Conservation (phyloP, 345 rosid genomes). For the Hibiscus tridactylites region DNA sequence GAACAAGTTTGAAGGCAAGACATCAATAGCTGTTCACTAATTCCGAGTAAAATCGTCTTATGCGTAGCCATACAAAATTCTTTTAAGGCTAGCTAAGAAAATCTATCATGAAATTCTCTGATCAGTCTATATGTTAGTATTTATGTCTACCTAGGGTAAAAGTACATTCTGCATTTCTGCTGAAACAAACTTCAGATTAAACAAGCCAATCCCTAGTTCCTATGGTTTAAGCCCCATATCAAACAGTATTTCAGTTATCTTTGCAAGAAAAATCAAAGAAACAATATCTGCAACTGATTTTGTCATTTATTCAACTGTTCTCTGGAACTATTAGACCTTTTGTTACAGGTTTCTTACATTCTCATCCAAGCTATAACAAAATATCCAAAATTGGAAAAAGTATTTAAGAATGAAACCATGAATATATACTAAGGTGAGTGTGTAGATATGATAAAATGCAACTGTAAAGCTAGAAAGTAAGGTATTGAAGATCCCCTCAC, state of each 20-base stretch:
- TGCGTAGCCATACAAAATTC: background rate
- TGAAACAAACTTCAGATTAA: background rate
- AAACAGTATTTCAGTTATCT: background rate
- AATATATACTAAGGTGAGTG: background rate
- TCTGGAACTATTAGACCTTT: background rate
- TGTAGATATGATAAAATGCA: slow-evolving; percentile 2
- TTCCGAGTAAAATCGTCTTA: background rate
- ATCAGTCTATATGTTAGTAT: background rate
- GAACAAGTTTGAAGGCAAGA: background rate
- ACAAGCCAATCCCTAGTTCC: background rate
- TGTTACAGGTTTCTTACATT: background rate
- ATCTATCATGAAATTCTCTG: background rate
- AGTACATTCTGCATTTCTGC: background rate
- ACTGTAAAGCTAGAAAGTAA: background rate
- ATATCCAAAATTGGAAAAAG: background rate
- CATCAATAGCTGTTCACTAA: background rate
- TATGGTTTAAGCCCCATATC: background rate
- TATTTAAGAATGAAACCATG: background rate
- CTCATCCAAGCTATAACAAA: background rate
- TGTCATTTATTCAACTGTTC: background rate
- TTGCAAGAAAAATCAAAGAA: slow-evolving; percentile 2
- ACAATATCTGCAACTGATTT: background rate
- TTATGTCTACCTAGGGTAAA: background rate
- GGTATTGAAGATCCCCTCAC: slow-evolving; percentile 38
- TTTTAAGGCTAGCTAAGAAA: background rate